Evolutionary conservation across 2,329 filamentous ascomycete genomes (phyloP), one percentile per base, ranked within the genome.

Genomic region (Sodiomyces alkalinus): DNA sequence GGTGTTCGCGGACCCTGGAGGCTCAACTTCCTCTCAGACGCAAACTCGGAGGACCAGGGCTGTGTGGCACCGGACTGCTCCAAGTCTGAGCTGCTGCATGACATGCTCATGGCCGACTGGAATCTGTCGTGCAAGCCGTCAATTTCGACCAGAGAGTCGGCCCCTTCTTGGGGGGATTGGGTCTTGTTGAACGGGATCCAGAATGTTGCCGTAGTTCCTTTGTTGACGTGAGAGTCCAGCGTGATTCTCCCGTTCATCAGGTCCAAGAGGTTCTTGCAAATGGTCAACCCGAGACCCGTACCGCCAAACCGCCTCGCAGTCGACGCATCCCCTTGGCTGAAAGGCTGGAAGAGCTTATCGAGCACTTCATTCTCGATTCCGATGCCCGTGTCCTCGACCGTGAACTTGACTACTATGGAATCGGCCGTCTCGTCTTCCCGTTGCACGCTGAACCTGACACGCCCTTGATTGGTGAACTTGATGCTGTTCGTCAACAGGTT

Each of bases 251-350:
- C 81, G 33, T 70, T 69, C 81, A 90, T 87, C 16, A 87, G 52
- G 33, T 85, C 76, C 3, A 87, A 63, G 5, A 85, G 58, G 36
- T 83, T 83, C 49, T 86, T 86, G 53, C 73, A 80, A 39, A 87
- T 87, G 2, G 79, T 82, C 35, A 87, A 51, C 0, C 81, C 81
- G 1, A 87, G 54, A 1, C 80, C 80, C 1, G 80, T 86, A 1
- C 80, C 80, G 21, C 79, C 79, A 46, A 83, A 86, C n/a, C 73
- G 65, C 29, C 80, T 62, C 12, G 80, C 79, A 0, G 80, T 86
- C 4, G 79, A 85, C 1, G 79, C 72, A 43, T 87, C 81, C 4
- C 80, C 80, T 48, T 90, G 81, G 35, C 74, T 80, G 48, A 87
- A 90, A 0, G 81, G 80, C 38, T 77, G 74, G 52, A 87, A 90